A percentile compares a stretch with the other conserved stretches of the same genome.
These are phyloP conservation scores for Posidonia australis DNA, from an alignment of 106 monocot species.

Conservation along the genomic window DNA sequence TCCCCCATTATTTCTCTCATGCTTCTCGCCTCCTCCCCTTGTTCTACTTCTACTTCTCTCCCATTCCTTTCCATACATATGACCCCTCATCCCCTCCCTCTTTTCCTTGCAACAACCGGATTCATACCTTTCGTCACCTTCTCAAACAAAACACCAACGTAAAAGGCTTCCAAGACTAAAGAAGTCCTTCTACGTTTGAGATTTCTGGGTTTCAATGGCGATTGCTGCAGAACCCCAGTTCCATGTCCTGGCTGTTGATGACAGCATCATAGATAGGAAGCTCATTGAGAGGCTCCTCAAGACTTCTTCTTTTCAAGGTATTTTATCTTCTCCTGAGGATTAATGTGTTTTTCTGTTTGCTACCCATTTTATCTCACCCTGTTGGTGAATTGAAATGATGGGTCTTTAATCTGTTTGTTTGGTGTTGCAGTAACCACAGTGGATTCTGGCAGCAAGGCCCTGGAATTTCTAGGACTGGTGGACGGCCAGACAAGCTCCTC, in stretches of 20 bases:
- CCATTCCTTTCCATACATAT: not conserved
- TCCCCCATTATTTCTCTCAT: not conserved
- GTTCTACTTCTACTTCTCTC: not conserved
- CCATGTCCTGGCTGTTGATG: constrained; percentile 66
- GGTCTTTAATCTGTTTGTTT: not conserved
- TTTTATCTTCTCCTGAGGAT: not conserved
- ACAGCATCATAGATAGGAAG: constrained; percentile 50
- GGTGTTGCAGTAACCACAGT: constrained; percentile 40
- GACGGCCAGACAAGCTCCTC: constrained; percentile 20
- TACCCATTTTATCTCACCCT: not conserved
- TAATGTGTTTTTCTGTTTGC: not conserved
- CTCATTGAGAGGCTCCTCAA: constrained; percentile 61
- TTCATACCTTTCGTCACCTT: not conserved
- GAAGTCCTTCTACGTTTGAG: too few relatives aligned
- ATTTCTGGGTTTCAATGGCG: too few relatives aligned
- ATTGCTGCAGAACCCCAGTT: constrained; percentile 31
- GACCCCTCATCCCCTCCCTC: not conserved
- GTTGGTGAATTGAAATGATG: constrained; percentile 9
- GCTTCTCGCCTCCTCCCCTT: not conserved
- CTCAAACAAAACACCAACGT: too few relatives aligned
- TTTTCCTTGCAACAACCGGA: not conserved
- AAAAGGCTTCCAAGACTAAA: too few relatives aligned
- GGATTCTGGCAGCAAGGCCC: constrained; percentile 62
- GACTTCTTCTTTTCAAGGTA: constrained; percentile 59
- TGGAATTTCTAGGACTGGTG: constrained; percentile 42